Conservation (phyloP, 2,329 filamentous ascomycete species). For the Botryotinia globosa region DNA sequence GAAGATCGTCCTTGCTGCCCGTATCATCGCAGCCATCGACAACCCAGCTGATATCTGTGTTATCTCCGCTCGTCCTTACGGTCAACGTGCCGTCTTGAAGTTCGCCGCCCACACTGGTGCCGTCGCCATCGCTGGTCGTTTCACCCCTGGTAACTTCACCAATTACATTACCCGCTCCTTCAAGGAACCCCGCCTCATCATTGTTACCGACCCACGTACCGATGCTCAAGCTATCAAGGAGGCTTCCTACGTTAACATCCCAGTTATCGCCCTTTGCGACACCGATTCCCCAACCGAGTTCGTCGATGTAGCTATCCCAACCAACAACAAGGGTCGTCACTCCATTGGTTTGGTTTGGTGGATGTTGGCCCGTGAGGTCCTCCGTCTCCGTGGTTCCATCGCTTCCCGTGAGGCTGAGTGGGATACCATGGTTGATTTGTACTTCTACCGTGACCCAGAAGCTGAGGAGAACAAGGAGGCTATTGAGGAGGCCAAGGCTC, state of each 20-base stretch:
- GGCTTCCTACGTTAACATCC: slow-evolving; percentile 99
- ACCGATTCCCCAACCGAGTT: slow-evolving; percentile 99
- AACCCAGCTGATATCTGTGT: slow-evolving; percentile 99
- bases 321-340: slow-evolving; percentile 99
- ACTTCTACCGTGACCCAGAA: slow-evolving; percentile 99
- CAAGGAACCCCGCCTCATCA: slow-evolving; percentile 99
- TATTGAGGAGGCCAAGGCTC: slow-evolving; percentile 82
- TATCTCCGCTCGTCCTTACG: slow-evolving; percentile 99
- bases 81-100: slow-evolving; percentile 99
- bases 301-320: slow-evolving; percentile 99
- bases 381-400: slow-evolving; percentile 96
- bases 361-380: slow-evolving; percentile 99
- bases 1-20: slow-evolving; percentile 98
- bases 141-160: slow-evolving; percentile 99
- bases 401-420: slow-evolving; percentile 93
- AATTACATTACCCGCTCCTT: slow-evolving; percentile 99
- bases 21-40: slow-evolving; percentile 98
- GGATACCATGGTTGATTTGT: slow-evolving; percentile 99
- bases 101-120: slow-evolving; percentile 98
- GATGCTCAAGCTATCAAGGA: slow-evolving; percentile 99
- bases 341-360: slow-evolving; percentile 98
- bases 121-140: slow-evolving; percentile 96
- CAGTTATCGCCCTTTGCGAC: slow-evolving; percentile 98
- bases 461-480: slow-evolving; percentile 98
- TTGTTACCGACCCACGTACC: slow-evolving; percentile 99